Evolutionary conservation across 495 filamentous ascomycete genomes (phyloP).

Genomic region (Sordaria brevicollis): DNA sequence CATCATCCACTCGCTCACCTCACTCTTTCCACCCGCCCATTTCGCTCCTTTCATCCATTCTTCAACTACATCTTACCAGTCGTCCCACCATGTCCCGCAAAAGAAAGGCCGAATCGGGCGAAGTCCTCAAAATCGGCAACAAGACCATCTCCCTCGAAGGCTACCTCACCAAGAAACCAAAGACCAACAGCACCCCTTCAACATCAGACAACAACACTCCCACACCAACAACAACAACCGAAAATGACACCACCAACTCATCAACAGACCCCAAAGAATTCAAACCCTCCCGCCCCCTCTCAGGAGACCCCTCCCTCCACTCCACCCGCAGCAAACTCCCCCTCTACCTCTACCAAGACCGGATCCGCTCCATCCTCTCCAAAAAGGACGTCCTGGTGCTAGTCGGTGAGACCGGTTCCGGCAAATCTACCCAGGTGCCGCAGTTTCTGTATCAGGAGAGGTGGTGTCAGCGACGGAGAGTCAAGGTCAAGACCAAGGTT

Average conservation of each 20-base stretch:
- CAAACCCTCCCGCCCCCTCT: background rate
- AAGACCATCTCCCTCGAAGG: constrained; percentile 31
- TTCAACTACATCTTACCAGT: no score
- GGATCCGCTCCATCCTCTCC: constrained; percentile 55
- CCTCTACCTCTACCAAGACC: constrained; percentile 62
- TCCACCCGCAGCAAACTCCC: constrained; percentile 53
- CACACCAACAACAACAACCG: background rate
- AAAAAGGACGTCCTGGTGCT: constrained; percentile 72
- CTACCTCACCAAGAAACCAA: constrained; percentile 26
- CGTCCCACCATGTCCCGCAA: background rate
- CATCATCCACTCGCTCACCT: background rate
- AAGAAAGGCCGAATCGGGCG: background rate
- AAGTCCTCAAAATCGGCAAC: constrained; percentile 27
- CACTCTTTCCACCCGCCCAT: no score
- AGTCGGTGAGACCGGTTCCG: constrained; percentile 89
- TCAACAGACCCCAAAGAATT: background rate
- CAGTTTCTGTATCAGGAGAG: constrained; percentile 74
- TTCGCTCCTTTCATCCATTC: no score
- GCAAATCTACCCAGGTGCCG: constrained; percentile 94
- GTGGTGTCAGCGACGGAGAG: constrained; percentile 59
- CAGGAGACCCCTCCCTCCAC: constrained; percentile 23
- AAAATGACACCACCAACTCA: background rate
- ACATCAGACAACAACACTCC: constrained; percentile 1
- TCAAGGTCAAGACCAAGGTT: constrained; percentile 26
- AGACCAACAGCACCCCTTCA: constrained; percentile 5